These are phyloP conservation scores for Beauveria asiatica DNA, from an alignment of 2,329 filamentous ascomycete species.

Conservation along the genomic window DNA sequence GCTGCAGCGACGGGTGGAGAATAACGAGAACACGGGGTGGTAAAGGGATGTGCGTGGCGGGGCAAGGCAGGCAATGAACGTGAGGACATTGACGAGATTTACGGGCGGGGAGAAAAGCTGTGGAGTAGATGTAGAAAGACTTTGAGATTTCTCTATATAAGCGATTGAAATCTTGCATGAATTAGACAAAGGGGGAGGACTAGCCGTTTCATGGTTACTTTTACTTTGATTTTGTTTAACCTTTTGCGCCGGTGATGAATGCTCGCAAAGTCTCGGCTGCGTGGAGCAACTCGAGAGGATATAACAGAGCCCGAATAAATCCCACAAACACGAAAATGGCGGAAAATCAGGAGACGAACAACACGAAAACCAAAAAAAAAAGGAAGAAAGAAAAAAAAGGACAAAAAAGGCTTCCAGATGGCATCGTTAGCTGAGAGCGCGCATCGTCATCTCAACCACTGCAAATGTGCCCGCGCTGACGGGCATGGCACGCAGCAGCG, in stretches of 20 bases:
- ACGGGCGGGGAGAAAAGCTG: background rate
- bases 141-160: background rate
- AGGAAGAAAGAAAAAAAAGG: background rate
- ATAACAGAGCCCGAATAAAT: background rate
- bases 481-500: constrained; percentile 88
- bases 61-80: background rate
- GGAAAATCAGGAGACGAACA: too few relatives aligned
- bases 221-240: background rate
- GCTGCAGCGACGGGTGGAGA: constrained; percentile 59
- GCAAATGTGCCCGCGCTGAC: constrained; percentile 97
- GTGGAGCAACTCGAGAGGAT: background rate
- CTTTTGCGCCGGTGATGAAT: constrained; percentile 5
- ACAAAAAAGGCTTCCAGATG: background rate
- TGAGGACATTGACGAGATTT: background rate
- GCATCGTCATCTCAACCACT: constrained; percentile 62
- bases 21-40: constrained; percentile 36
- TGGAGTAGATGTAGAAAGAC: background rate
- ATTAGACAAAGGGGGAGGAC: background rate
- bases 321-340: background rate
- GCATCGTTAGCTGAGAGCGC: constrained; percentile 40
- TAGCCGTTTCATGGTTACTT: background rate
- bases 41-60: constrained; percentile 10
- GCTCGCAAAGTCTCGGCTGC: constrained; percentile 3
- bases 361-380: background rate
- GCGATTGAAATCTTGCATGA: background rate